phyloP scores from a whole-genome alignment of 441 rosid genomes.

The Bruguiera hainesii region DNA sequence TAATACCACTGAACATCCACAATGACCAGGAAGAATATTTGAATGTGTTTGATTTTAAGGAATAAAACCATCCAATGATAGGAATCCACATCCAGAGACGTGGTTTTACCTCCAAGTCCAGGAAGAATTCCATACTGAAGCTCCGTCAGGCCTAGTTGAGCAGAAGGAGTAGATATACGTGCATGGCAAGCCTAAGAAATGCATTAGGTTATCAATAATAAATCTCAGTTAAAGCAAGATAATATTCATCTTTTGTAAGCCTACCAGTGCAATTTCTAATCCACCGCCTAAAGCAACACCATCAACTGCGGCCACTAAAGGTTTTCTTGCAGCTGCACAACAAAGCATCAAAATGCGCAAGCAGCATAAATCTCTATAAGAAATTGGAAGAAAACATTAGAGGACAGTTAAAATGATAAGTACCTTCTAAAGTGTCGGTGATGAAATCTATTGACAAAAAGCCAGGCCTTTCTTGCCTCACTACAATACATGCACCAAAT shows the following conservation, averaged over 20 bases:
- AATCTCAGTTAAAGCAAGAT: constrained; percentile 2
- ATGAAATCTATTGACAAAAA: constrained; percentile 46
- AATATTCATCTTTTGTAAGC: constrained; percentile 13
- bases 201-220: constrained; percentile 7
- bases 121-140: constrained; percentile 72
- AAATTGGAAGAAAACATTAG: background rate
- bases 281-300: constrained; percentile 85
- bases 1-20: too few species aligned
- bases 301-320: constrained; percentile 75
- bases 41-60: too few species aligned
- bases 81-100: too few species aligned
- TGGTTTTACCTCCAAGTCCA: constrained; percentile 55
- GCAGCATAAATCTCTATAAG: background rate
- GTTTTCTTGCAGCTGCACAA: constrained; percentile 54
- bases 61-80: too few species aligned
- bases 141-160: constrained; percentile 70
- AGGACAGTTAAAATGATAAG: constrained; percentile 1
- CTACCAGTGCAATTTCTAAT: constrained; percentile 62
- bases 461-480: constrained; percentile 40
- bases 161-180: constrained; percentile 57
- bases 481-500: constrained; percentile 17
- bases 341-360: background rate
- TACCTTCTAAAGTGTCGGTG: constrained; percentile 59
- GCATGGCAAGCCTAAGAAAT: constrained; percentile 44
- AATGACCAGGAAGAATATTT: too few species aligned